Evolutionary conservation across 73 alveolate species (phyloP).

Genomic region (Paramecium caudatum): DNA sequence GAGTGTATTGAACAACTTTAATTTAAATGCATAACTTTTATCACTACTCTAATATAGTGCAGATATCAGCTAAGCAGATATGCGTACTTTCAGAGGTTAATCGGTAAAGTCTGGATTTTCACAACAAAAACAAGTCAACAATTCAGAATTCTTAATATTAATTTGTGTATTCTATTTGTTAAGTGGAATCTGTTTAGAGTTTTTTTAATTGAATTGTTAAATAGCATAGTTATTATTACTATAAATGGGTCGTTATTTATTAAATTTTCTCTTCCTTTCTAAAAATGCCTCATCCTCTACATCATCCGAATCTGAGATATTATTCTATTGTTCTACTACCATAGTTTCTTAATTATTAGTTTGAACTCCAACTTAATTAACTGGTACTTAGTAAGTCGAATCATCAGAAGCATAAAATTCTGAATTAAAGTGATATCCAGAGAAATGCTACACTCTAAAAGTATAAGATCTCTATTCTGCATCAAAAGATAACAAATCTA

Average conservation of each 20-base stretch:
- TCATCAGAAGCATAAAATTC: conserved; percentile 22
- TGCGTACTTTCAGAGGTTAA: not conserved
- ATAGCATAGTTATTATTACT: too few relatives aligned
- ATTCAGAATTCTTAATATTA: not conserved
- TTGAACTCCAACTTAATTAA: not conserved
- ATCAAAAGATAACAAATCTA: not conserved
- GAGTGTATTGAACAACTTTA: not conserved
- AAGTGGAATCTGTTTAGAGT: not conserved
- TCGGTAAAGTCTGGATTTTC: not conserved
- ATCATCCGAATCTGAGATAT: too few relatives aligned
- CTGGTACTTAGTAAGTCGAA: not conserved
- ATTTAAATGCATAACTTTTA: not conserved
- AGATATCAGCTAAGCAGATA: not conserved
- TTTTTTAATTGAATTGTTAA: not conserved
- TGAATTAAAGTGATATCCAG: conserved; percentile 24
- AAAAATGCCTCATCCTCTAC: not conserved
- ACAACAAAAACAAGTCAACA: not conserved
- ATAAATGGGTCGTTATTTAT: too few relatives aligned
- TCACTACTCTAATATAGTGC: not conserved
- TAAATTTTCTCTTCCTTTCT: not conserved
- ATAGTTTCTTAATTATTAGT: too few relatives aligned
- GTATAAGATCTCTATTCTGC: not conserved
- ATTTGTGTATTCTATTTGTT: not conserved
- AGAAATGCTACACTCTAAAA: not conserved
- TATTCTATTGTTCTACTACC: too few relatives aligned